Conservation (phyloP, 169 alveolate genomes). For the Babesia ovata region DNA sequence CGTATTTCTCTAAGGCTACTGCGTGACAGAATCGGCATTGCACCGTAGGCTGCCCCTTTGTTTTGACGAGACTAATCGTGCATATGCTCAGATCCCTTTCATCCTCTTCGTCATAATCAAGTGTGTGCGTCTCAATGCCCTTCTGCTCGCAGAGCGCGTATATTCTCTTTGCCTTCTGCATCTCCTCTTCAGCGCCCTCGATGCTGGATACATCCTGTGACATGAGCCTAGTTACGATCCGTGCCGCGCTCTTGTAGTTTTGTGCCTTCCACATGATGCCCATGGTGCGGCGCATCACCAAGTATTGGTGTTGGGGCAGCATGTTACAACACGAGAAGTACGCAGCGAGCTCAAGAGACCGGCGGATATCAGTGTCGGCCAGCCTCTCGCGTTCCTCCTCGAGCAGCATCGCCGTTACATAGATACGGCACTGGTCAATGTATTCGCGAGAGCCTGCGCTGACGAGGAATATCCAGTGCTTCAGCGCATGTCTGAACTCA, state of each 20-base stretch:
- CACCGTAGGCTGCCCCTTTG: slow-evolving; percentile 30
- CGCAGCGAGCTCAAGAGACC: slow-evolving; percentile 83
- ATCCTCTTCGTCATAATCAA: slow-evolving; percentile 46
- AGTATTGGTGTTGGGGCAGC: slow-evolving; percentile 78
- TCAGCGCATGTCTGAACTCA: slow-evolving; percentile 26
- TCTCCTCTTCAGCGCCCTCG: slow-evolving; percentile 65
- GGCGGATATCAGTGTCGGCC: slow-evolving; percentile 50
- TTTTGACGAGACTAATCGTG: slow-evolving; percentile 46
- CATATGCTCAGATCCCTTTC: slow-evolving; percentile 41
- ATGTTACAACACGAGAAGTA: slow-evolving; percentile 81
- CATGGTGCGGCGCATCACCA: slow-evolving; percentile 83
- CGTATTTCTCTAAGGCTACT: slow-evolving; percentile 49
- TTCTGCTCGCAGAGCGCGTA: slow-evolving; percentile 60
- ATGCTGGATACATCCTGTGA: slow-evolving; percentile 48
- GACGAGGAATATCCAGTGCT: slow-evolving; percentile 32
- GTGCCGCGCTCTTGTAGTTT: slow-evolving; percentile 81
- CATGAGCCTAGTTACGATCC: slow-evolving; percentile 68
- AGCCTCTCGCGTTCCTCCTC: slow-evolving; percentile 72
- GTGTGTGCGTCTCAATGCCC: slow-evolving; percentile 41
- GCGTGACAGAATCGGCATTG: slow-evolving; percentile 63
- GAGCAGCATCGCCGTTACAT: slow-evolving; percentile 73
- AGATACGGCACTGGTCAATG: slow-evolving; percentile 55
- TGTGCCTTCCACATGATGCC: slow-evolving; percentile 88
- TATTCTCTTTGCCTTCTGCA: slow-evolving; percentile 65
- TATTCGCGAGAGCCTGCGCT: slow-evolving; percentile 32